Evolutionary conservation across 192 early-diverging fungal genomes (phyloP).

Genomic region (Coemansia sp.): DNA sequence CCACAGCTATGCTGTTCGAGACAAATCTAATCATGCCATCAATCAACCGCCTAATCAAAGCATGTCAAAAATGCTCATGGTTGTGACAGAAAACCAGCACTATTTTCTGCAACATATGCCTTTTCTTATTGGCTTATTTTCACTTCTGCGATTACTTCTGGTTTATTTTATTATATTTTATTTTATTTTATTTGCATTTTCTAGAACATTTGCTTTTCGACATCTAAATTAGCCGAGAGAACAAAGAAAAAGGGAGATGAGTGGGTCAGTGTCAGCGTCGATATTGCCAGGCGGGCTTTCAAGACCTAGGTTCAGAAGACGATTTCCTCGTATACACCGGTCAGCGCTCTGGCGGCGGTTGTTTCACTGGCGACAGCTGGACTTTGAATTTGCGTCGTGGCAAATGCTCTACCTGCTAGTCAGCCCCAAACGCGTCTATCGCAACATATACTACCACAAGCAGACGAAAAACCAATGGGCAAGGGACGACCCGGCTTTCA

Average conservation of each 20-base stretch:
- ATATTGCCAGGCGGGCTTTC: conserved; percentile 18
- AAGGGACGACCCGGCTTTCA: conserved; percentile 93
- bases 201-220: too few relatives aligned
- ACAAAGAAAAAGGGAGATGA: conserved; percentile 11
- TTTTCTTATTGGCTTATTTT: too few relatives aligned
- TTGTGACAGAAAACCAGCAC: too few relatives aligned
- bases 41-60: too few relatives aligned
- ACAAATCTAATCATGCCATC: too few relatives aligned
- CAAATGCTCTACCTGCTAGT: conserved; percentile 52
- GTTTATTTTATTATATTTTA: too few relatives aligned
- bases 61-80: too few relatives aligned
- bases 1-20: too few relatives aligned
- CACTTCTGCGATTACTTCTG: too few relatives aligned
- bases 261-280: conserved; percentile 27
- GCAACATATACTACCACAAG: conserved; percentile 95
- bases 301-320: conserved; percentile 21
- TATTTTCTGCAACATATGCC: too few relatives aligned
- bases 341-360: conserved; percentile 47
- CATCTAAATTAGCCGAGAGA: too few relatives aligned
- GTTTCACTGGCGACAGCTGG: conserved; percentile 44
- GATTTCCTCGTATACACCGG: conserved; percentile 40
- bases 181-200: not conserved
- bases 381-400: conserved; percentile 50
- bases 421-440: conserved; percentile 59
- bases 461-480: conserved; percentile 99